Percentiles rank a stretch among this genome's conserved stretches.
phyloP scores from a whole-genome alignment of 495 filamentous ascomycete genomes.

The Talaromyces trachyspermus region DNA sequence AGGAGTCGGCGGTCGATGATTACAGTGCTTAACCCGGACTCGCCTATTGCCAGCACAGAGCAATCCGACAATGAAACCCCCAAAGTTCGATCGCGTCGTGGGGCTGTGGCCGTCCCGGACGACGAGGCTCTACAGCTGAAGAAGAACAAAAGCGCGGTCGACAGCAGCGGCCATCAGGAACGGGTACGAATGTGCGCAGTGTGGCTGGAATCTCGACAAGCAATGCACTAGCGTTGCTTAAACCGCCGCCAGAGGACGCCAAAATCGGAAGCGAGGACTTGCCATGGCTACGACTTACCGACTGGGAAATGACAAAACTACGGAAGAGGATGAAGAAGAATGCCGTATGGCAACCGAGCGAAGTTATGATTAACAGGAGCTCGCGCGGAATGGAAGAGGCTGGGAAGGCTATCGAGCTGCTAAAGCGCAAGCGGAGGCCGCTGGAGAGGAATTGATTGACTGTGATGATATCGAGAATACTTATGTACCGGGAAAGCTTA shows the following conservation, averaged over 20 bases:
- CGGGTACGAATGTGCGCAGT: slow-evolving; percentile 46
- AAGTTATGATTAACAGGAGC: slow-evolving; percentile 94
- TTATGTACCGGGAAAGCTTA: slow-evolving; percentile 35
- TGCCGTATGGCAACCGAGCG: slow-evolving; percentile 86
- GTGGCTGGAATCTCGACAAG: slow-evolving; percentile 70
- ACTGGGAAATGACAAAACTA: slow-evolving; percentile 83
- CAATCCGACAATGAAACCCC: slow-evolving; percentile 34
- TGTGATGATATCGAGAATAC: slow-evolving; percentile 42
- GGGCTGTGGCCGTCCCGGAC: slow-evolving; percentile 6
- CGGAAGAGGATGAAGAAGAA: slow-evolving; percentile 99
- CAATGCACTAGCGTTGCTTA: slow-evolving; percentile 66
- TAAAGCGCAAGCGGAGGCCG: slow-evolving; percentile 58
- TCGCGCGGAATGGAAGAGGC: slow-evolving; percentile 70
- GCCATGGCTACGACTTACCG: slow-evolving; percentile 86
- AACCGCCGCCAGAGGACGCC: slow-evolving; percentile 72
- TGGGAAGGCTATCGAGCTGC: slow-evolving; percentile 64
- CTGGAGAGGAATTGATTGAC: slow-evolving; percentile 57
- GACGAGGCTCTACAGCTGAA: slow-evolving; percentile 10
- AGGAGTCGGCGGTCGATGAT: slow-evolving; percentile 31
- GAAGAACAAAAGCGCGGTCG: slow-evolving; percentile 45
- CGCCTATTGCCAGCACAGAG: slow-evolving; percentile 40
- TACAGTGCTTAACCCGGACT: slow-evolving; percentile 33
- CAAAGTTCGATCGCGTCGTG: slow-evolving; percentile 14
- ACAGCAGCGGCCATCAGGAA: slow-evolving; percentile 33
- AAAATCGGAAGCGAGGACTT: slow-evolving; percentile 64